Conservation (phyloP, 140 eudicot species). For the Flaveria floridana region DNA sequence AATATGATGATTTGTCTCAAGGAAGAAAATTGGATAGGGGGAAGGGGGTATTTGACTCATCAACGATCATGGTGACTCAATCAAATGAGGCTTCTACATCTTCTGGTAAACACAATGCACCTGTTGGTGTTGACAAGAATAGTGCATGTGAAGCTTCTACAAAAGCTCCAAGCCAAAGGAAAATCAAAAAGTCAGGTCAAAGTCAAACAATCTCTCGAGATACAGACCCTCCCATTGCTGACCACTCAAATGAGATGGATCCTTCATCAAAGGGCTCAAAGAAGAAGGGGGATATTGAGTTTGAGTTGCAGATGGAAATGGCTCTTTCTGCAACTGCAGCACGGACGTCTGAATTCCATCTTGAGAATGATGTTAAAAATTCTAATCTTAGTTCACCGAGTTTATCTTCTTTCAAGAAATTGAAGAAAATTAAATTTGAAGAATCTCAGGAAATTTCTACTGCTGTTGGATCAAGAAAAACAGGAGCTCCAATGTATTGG, state of each 20-base stretch:
- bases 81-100: slow-evolving; percentile 45
- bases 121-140: slow-evolving; percentile 29
- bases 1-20: slow-evolving; percentile 38
- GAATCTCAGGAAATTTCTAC: slow-evolving; percentile 66
- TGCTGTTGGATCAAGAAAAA: slow-evolving; percentile 78
- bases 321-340: slow-evolving; percentile 78
- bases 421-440: slow-evolving; percentile 44
- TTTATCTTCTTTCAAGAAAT: slow-evolving; percentile 42
- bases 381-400: slow-evolving; percentile 23
- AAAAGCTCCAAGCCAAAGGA: slow-evolving; percentile 29
- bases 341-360: slow-evolving; percentile 29
- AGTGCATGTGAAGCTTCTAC: slow-evolving; percentile 37
- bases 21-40: slow-evolving; percentile 42
- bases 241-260: slow-evolving; percentile 42
- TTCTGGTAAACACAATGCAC: slow-evolving; percentile 34
- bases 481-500: slow-evolving; percentile 89
- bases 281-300: slow-evolving; percentile 83
- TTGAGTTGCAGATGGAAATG: slow-evolving; percentile 84
- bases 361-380: slow-evolving; percentile 27
- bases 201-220: slow-evolving; percentile 19
- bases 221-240: slow-evolving; percentile 29
- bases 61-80: slow-evolving; percentile 80
- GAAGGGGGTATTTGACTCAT: slow-evolving; percentile 59
- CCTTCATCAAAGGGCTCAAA: slow-evolving; percentile 46
- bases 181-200: slow-evolving; percentile 32